These are phyloP conservation scores for Scedosporium apiospermum DNA, from an alignment of 2,329 filamentous ascomycete genomes.

Conservation along the genomic window DNA sequence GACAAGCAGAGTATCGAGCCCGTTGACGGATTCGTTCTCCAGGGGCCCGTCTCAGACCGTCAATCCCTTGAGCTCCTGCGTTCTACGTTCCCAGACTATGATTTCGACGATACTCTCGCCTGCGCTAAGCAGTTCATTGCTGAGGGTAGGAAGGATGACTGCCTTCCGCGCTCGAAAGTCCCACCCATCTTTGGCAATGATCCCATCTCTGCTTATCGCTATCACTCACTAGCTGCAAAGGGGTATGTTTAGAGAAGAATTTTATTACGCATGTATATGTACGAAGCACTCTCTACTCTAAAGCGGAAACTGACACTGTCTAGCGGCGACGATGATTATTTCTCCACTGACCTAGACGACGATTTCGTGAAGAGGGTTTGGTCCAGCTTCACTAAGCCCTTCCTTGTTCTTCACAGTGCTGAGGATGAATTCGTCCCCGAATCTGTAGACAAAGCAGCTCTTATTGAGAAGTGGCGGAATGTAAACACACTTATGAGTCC, in stretches of 20 bases:
- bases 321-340: constrained; percentile 75
- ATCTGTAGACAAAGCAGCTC: constrained; percentile 43
- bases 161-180: constrained; percentile 39
- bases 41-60: constrained; percentile 71
- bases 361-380: constrained; percentile 54
- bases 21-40: constrained; percentile 68
- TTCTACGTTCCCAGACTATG: constrained; percentile 16
- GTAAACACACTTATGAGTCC: constrained; percentile 36
- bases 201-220: constrained; percentile 43
- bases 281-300: not conserved
- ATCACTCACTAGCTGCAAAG: constrained; percentile 37
- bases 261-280: too few species aligned
- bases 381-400: constrained; percentile 46
- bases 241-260: constrained; percentile 31
- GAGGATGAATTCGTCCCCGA: constrained; percentile 56
- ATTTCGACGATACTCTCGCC: constrained; percentile 34
- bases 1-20: constrained; percentile 31
- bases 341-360: constrained; percentile 64
- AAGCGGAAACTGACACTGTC: not conserved
- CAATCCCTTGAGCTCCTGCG: constrained; percentile 47
- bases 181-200: constrained; percentile 25
- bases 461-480: constrained; percentile 48
- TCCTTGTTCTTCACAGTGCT: constrained; percentile 57
- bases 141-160: constrained; percentile 42
- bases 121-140: constrained; percentile 45